Conservation (phyloP, 306 rosid genomes). For the Casuarina cunninghamiana region DNA sequence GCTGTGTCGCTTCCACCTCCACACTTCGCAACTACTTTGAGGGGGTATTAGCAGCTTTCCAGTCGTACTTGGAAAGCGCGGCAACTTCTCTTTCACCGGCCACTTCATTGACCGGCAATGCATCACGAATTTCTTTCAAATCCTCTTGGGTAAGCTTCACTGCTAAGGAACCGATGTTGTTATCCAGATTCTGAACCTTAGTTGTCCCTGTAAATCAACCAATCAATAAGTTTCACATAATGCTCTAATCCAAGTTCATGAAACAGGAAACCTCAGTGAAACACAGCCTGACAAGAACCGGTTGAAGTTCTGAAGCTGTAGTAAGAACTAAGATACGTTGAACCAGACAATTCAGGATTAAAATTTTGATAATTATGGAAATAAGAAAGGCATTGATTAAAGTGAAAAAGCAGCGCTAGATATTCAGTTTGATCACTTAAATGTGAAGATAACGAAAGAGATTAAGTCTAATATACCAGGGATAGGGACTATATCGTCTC, state of each 20-base stretch:
- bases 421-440: conserved; percentile 7
- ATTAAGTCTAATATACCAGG: conserved; percentile 48
- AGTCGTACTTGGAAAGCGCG: conserved; percentile 20
- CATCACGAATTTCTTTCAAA: conserved; percentile 57
- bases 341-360: neutral
- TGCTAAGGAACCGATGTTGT: conserved; percentile 54
- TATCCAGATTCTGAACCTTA: conserved; percentile 55
- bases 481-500: conserved; percentile 61
- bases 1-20: neutral
- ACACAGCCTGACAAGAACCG: neutral
- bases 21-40: conserved; percentile 27
- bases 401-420: neutral
- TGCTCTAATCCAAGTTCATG: conserved; percentile 6
- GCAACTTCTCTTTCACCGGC: conserved; percentile 49
- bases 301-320: neutral
- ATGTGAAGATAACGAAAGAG: neutral
- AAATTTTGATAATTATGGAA: neutral
- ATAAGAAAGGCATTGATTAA: neutral
- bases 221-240: conserved; percentile 14
- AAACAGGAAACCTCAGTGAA: neutral
- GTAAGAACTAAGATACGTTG: neutral
- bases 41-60: conserved; percentile 62
- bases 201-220: conserved; percentile 57
- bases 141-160: conserved; percentile 58
- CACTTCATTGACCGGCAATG: conserved; percentile 54